Evolutionary conservation across 1,284 basidiomycete species (phyloP).

Genomic region (Cerrena zonata): DNA sequence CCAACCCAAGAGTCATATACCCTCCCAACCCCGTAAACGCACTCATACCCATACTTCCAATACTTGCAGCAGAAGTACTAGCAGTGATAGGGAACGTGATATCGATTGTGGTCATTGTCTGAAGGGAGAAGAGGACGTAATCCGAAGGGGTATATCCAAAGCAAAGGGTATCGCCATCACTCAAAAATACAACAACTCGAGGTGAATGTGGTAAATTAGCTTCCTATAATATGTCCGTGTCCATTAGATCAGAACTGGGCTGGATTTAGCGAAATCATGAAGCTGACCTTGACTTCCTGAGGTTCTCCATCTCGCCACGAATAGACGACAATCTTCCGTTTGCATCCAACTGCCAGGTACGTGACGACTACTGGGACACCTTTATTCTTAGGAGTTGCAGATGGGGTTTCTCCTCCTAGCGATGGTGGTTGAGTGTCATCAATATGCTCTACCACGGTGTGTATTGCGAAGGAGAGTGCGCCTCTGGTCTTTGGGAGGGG

Average conservation of each 20-base stretch:
- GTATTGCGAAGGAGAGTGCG: constrained; percentile 75
- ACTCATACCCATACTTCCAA: constrained; percentile 50
- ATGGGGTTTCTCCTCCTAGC: background rate
- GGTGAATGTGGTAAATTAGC: constrained; percentile 79
- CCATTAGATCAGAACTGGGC: background rate
- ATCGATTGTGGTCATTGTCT: constrained; percentile 53
- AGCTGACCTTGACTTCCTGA: constrained; percentile 63
- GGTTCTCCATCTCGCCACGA: constrained; percentile 82
- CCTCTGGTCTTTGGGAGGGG: constrained; percentile 68
- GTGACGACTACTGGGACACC: constrained; percentile 63
- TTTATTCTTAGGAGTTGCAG: constrained; percentile 28
- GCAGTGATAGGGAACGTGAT: constrained; percentile 45
- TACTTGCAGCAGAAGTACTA: constrained; percentile 34
- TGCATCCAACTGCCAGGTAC: constrained; percentile 78
- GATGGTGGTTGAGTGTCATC: constrained; percentile 21
- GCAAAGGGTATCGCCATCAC: constrained; percentile 56
- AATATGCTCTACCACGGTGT: constrained; percentile 53
- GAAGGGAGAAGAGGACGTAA: constrained; percentile 69
- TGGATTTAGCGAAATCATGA: background rate
- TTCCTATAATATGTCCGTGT: constrained; percentile 50
- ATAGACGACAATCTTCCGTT: constrained; percentile 80
- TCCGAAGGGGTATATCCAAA: constrained; percentile 75
- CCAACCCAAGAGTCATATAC: constrained; percentile 82
- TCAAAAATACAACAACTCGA: constrained; percentile 65
- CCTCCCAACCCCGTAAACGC: constrained; percentile 31